phyloP scores from a whole-genome alignment of 257 asterid genomes.

The Gardenia jasminoides region DNA sequence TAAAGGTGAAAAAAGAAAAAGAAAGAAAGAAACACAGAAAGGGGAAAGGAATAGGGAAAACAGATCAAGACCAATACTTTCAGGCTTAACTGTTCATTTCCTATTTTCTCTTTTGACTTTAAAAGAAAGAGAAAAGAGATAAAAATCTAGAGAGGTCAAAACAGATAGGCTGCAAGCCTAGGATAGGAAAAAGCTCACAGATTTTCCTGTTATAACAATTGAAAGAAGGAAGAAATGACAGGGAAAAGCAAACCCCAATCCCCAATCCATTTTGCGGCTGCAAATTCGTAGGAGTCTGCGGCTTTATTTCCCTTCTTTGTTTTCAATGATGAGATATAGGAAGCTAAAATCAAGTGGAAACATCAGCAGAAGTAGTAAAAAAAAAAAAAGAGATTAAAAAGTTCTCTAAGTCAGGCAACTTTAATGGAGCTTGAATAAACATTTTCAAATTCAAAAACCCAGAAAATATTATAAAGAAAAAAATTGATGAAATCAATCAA shows the following conservation, averaged over 20 bases:
- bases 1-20: too few relatives aligned
- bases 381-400: not conserved
- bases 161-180: slow-evolving; percentile 4
- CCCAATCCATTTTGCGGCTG: not conserved
- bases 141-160: slow-evolving; percentile 2
- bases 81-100: not conserved
- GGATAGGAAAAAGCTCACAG: slow-evolving; percentile 3
- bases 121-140: not conserved
- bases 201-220: not conserved
- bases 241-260: not conserved
- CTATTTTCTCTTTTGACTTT: not conserved
- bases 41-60: not conserved
- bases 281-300: not conserved
- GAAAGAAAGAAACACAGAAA: not conserved
- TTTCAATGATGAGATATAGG: not conserved
- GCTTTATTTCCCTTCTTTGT: not conserved
- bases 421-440: not conserved
- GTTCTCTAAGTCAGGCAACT: not conserved
- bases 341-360: not conserved
- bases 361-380: too few relatives aligned
- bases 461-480: not conserved
- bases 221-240: slow-evolving; percentile 5
- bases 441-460: not conserved
- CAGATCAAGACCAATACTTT: not conserved
- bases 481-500: not conserved